phyloP scores from a whole-genome alignment of 169 alveolate genomes.

The Babesia divergens region DNA sequence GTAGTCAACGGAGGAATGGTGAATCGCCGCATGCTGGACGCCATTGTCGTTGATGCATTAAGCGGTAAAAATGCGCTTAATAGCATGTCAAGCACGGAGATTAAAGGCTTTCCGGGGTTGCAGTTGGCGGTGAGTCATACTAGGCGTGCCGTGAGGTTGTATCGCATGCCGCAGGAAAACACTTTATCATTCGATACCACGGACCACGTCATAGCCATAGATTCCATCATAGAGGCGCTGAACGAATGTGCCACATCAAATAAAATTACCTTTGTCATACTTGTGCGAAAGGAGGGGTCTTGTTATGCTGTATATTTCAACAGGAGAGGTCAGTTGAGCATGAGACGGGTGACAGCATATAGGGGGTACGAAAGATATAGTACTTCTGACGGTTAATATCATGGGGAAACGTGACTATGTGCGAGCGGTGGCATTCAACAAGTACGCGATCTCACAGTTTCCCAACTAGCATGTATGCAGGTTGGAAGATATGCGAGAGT shows the following conservation, averaged over 20 bases:
- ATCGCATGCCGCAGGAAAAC: slow-evolving; percentile 33
- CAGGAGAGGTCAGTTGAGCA: slow-evolving; percentile 27
- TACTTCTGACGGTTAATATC: slow-evolving; percentile 29
- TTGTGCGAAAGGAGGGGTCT: slow-evolving; percentile 1
- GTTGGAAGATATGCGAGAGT: slow-evolving; percentile 32
- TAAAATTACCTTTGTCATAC: slow-evolving; percentile 15
- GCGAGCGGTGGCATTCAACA: slow-evolving; percentile 31
- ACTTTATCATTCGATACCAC: slow-evolving; percentile 28
- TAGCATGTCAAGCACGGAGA: slow-evolving; percentile 19
- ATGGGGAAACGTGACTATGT: neutral
- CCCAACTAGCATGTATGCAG: neutral
- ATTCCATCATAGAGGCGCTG: slow-evolving; percentile 23
- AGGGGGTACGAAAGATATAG: slow-evolving; percentile 41
- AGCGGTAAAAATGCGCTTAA: slow-evolving; percentile 9
- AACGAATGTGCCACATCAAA: slow-evolving; percentile 9
- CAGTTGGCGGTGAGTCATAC: slow-evolving; percentile 34
- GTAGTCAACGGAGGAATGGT: slow-evolving; percentile 49
- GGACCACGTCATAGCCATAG: slow-evolving; percentile 49
- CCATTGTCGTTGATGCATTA: slow-evolving; percentile 24
- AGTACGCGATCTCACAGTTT: neutral
- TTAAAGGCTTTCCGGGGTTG: slow-evolving; percentile 50
- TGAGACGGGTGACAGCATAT: neutral
- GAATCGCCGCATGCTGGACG: slow-evolving; percentile 22
- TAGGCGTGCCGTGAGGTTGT: neutral
- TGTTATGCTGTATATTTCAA: slow-evolving; percentile 40